Evolutionary conservation across 129 eudicot genomes (phyloP).

Genomic region (Ambrosia artemisiifolia): DNA sequence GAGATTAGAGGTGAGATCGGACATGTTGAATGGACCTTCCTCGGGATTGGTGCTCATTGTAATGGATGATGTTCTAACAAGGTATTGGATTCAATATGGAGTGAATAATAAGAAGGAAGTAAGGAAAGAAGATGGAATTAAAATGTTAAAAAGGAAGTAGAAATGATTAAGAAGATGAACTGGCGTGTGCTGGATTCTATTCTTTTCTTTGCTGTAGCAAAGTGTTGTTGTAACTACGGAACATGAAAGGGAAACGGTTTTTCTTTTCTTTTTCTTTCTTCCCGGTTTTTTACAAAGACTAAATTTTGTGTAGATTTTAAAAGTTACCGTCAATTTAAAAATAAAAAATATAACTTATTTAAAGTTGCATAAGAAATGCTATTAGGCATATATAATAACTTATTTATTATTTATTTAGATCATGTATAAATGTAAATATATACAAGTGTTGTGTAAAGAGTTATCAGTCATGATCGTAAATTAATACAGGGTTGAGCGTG

Average conservation of each 20-base stretch:
- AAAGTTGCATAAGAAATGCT: too few species aligned
- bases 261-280: not conserved
- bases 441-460: too few species aligned
- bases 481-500: too few species aligned
- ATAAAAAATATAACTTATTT: too few species aligned
- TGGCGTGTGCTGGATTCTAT: slow-evolving; percentile 24
- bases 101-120: not conserved
- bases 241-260: not conserved
- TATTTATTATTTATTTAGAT: too few species aligned
- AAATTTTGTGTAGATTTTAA: too few species aligned
- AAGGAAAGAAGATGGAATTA: not conserved
- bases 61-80: slow-evolving; percentile 8
- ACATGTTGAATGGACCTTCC: slow-evolving; percentile 29
- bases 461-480: too few species aligned
- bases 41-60: slow-evolving; percentile 26
- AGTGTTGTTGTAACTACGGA: not conserved
- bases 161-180: slow-evolving; percentile 15
- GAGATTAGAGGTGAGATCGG: slow-evolving; percentile 31
- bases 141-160: not conserved
- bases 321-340: too few species aligned
- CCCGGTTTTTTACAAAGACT: too few species aligned
- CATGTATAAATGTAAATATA: too few species aligned
- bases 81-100: not conserved
- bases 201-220: slow-evolving; percentile 29
- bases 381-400: too few species aligned